Base-by-base conservation (phyloP, 495 filamentous ascomycete species). In the Xylaria intraflava region DNA sequence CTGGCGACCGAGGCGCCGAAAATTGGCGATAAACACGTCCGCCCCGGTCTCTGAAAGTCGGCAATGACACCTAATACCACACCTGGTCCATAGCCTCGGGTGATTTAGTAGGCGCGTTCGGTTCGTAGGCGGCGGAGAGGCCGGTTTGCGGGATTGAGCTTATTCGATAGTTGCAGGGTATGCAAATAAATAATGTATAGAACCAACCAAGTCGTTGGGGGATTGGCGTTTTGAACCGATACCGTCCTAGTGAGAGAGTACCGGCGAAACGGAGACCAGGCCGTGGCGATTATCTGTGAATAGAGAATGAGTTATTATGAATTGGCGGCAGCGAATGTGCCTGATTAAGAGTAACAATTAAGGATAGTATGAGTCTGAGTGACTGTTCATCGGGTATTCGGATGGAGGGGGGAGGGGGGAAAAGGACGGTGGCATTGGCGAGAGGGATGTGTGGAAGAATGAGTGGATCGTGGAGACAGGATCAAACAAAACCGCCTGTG, bases 31-130 rank as follows among this genome's bases (percentile, higher is more conserved):
- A 49, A 31, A 22, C 8, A 42, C 30, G 46, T 36, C 52, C 49
- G 58, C 64, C 61, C 51, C 53, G 53, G 58, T 62, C 58, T 52
- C n/a, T 54, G 23, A 51, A 62, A 56, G 44, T 51, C 31, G 24
- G 46, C 20, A 7, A 11, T 39, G 29, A 56, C 45, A 50, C 39
- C 30, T 14, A 24, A 39, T 35, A 46, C 51, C 53, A 50, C 46
- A 46, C 46, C 26, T 39, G 46, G 53, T 56, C 53, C 53, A 56
- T 56, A 56, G 47, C 53, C 53, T 56, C 47, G 24, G 23, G 40
- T 9, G 31, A 50, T 38, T 39, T 20, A 26, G 46, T 9, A 35
- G 35, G 30, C 14, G 43, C 5, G 51, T 31, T 35, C 22, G 26
- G 35, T 48, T 12, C 16, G 26, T 29, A n/a, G 31, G 20, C 22